phyloP scores from a whole-genome alignment of 768 basidiomycete genomes.

The Hemileccinum impolitum region DNA sequence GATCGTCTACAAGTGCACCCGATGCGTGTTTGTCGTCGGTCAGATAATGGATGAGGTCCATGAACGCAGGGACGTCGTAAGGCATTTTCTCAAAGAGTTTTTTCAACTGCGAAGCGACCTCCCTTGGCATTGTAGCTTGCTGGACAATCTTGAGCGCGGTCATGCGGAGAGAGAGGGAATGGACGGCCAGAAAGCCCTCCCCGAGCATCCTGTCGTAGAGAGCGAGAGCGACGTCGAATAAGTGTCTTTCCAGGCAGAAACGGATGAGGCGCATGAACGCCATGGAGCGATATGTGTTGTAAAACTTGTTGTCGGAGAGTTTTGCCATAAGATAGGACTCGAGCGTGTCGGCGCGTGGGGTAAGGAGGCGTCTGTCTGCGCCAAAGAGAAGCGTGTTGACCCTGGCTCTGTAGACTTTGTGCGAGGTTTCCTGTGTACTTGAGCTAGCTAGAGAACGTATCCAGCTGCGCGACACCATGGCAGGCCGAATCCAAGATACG shows the following conservation, averaged over 20 bases:
- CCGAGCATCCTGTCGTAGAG: conserved; percentile 42
- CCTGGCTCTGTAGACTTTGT: conserved; percentile 18
- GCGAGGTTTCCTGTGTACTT: conserved; percentile 1
- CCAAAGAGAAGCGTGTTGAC: conserved; percentile 26
- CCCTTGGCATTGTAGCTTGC: neutral
- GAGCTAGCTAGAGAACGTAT: neutral
- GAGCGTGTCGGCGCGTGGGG: conserved; percentile 18
- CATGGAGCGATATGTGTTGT: conserved; percentile 27
- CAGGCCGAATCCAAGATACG: neutral
- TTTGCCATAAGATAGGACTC: conserved; percentile 19
- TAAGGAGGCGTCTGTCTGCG: conserved; percentile 27
- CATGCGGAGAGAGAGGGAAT: conserved; percentile 40
- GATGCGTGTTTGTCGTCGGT: conserved; percentile 11
- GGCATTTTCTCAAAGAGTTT: conserved; percentile 11
- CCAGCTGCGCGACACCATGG: conserved; percentile 3
- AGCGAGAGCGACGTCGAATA: conserved; percentile 36
- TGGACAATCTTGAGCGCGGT: conserved; percentile 30
- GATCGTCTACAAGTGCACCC: conserved; percentile 18
- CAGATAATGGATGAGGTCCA: conserved; percentile 27
- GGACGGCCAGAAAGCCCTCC: conserved; percentile 37
- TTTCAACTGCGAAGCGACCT: conserved; percentile 1
- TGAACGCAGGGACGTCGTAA: conserved; percentile 23
- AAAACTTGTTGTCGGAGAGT: conserved; percentile 22
- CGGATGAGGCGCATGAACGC: conserved; percentile 39
- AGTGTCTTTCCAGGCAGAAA: conserved; percentile 38